Evolutionary conservation across 208 protist genomes (phyloP).

Genomic region (Trypanosomatidae sp.): DNA sequence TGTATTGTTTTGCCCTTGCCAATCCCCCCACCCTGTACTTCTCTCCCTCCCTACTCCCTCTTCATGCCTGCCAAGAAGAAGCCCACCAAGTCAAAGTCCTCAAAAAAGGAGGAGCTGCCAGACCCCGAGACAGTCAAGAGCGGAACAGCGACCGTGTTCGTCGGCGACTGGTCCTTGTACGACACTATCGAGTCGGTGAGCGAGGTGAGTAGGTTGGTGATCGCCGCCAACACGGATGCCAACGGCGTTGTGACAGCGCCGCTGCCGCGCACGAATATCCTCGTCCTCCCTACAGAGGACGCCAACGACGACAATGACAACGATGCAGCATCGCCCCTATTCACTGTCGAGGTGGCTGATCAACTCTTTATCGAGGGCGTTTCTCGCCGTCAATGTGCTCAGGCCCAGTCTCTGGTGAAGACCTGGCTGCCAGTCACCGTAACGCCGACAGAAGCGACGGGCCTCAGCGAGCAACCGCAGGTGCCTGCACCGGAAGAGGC

Average conservation of each 20-base stretch:
- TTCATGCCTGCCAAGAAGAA: conserved; percentile 41
- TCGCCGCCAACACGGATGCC: conserved; percentile 47
- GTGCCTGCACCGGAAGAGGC: neutral
- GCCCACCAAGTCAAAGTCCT: conserved; percentile 28
- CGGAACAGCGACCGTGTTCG: conserved; percentile 62
- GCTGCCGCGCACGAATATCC: conserved; percentile 64
- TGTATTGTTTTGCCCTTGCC: no score
- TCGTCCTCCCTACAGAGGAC: conserved; percentile 39
- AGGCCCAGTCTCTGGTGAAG: conserved; percentile 13
- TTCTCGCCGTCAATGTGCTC: conserved; percentile 23
- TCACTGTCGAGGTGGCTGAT: conserved; percentile 39
- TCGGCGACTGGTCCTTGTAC: conserved; percentile 78
- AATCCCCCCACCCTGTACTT: neutral
- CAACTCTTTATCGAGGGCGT: conserved; percentile 61
- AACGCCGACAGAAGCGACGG: neutral
- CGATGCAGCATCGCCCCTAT: conserved; percentile 12
- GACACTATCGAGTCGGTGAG: conserved; percentile 51
- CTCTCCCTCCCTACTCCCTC: neutral
- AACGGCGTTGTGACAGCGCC: conserved; percentile 42
- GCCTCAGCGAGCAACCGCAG: neutral
- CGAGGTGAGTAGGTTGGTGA: conserved; percentile 41
- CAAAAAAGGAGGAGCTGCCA: conserved; percentile 69
- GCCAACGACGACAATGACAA: conserved; percentile 4
- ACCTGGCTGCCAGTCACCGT: neutral
- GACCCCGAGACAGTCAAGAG: conserved; percentile 55